Evolutionary conservation across 352 stramenopile genomes (phyloP), one percentile per base, ranked within the genome.

Genomic region (Phytophthora multivora): DNA sequence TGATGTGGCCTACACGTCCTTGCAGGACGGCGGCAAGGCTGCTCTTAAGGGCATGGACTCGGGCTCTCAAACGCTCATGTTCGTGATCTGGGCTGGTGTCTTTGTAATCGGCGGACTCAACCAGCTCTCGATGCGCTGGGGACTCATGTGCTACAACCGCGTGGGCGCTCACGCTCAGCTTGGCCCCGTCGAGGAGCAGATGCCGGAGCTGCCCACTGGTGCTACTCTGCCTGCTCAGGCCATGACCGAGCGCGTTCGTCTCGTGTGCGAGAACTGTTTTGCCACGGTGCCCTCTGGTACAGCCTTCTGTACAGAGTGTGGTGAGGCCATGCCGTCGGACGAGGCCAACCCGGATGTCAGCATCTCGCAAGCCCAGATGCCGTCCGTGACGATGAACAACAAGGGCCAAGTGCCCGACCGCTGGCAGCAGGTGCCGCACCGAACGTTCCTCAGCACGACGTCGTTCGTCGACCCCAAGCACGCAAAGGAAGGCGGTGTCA

Each of bases 221-320:
- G 84, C 84, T 0, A 93, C 83, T 3, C 48, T 93, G 4, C 54
- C 51, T 3, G 83, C 88, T 2, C 83, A 91, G 49, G 46, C 66
- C 2, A 56, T 70, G 13, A 72, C 65, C 0, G 84, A 94, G 36
- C 78, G 80, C n/a, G 83, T 92, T 9, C 88, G 88, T 7, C 74
- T 96, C 2, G 88, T 96, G 50, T 96, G 88, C 51, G 88, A 96
- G 60, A 96, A 96, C 75, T 96, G 88, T 63, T 96, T 96, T 49
- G 88, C 88, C 0, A 96, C 88, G 0, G 88, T 96, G 0, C 88
- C 88, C 0, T 67, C 82, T 3, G 85, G 85, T 33, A 96, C 88
- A 2, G 88, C 88, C 5, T 96, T 96, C 70, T 96, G 88, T 68
- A 96, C 88, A 0, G 88, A 96, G 65, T 96, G 88, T 78, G 88